A percentile compares a stretch with the other conserved stretches of the same genome.
phyloP scores from a whole-genome alignment of 2,329 filamentous ascomycete genomes.

The Thermochaetoides dissita region DNA sequence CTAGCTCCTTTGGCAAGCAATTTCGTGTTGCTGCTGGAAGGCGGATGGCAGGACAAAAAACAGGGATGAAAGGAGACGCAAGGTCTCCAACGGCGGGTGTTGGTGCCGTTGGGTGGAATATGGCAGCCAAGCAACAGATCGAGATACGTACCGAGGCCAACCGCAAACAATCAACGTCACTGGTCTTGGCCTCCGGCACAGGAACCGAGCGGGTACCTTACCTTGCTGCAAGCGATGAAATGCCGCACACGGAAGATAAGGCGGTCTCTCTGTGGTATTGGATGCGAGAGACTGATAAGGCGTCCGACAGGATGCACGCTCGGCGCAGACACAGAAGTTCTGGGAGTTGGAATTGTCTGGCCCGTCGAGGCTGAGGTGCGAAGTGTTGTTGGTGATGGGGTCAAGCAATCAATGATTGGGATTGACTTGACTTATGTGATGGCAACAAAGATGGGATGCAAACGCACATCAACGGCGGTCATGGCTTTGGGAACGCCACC shows the following conservation, averaged over 20 bases:
- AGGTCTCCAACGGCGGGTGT: too few species aligned
- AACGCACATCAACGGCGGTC: neutral
- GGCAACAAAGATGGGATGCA: neutral
- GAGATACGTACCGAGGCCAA: neutral
- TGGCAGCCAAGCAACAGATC: neutral
- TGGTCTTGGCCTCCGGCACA: slow-evolving; percentile 1
- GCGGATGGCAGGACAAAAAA: neutral
- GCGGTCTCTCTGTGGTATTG: slow-evolving; percentile 7
- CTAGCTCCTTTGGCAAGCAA: neutral
- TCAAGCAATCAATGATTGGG: neutral
- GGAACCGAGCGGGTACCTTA: slow-evolving; percentile 7
- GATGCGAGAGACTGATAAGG: slow-evolving; percentile 11
- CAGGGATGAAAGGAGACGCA: neutral
- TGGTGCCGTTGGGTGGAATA: neutral
- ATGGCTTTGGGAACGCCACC: slow-evolving; percentile 2
- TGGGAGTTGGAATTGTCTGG: neutral
- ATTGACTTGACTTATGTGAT: slow-evolving; percentile 1
- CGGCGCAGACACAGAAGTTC: neutral
- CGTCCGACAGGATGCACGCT: slow-evolving; percentile 10
- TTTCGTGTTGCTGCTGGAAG: neutral
- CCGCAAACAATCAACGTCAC: slow-evolving; percentile 5
- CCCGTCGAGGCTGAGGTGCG: neutral
- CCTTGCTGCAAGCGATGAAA: slow-evolving; percentile 1
- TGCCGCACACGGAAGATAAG: slow-evolving; percentile 14
- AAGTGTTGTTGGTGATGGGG: slow-evolving; percentile 1